These are phyloP conservation scores for Lasiosphaeria hispida DNA, from an alignment of 495 filamentous ascomycete genomes.

Conservation along the genomic window DNA sequence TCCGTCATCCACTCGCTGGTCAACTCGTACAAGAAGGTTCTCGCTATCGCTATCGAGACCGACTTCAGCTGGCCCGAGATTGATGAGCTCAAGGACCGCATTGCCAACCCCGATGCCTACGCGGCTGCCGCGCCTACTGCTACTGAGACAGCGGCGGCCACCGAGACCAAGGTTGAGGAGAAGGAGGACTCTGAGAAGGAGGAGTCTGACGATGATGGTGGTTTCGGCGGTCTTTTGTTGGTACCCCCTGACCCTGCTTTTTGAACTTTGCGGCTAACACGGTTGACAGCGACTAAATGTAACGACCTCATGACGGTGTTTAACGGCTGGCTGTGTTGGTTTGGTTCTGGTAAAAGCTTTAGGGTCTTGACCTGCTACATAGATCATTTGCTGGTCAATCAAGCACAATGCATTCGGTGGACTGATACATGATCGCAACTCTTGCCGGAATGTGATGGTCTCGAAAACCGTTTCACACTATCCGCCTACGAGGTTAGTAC, in stretches of 20 bases:
- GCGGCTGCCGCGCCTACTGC: slow-evolving; percentile 74
- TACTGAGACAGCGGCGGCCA: slow-evolving; percentile 51
- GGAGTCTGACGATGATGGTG: slow-evolving; percentile 54
- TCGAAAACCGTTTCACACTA: background rate
- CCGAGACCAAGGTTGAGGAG: slow-evolving; percentile 57
- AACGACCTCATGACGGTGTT: slow-evolving; percentile 31
- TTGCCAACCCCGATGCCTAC: slow-evolving; percentile 96
- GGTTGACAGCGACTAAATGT: slow-evolving; percentile 43
- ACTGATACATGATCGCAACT: slow-evolving; percentile 6
- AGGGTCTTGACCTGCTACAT: slow-evolving; percentile 39
- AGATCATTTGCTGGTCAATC: slow-evolving; percentile 47
- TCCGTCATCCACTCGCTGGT: slow-evolving; percentile 91
- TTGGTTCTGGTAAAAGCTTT: slow-evolving; percentile 36
- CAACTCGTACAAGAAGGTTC: slow-evolving; percentile 96
- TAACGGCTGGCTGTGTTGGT: slow-evolving; percentile 36
- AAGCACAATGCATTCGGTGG: slow-evolving; percentile 33
- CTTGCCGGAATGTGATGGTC: background rate
- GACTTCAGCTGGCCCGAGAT: slow-evolving; percentile 96
- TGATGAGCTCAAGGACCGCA: slow-evolving; percentile 95
- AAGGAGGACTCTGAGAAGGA: slow-evolving; percentile 62
- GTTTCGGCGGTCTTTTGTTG: slow-evolving; percentile 71
- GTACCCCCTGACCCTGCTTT: slow-evolving; percentile 26
- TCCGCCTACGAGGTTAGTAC: slow-evolving; percentile 43
- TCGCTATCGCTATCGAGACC: slow-evolving; percentile 86
- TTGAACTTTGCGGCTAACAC: slow-evolving; percentile 19